Conservation (phyloP, 148 eudicot species). For the Camellia japonica region DNA sequence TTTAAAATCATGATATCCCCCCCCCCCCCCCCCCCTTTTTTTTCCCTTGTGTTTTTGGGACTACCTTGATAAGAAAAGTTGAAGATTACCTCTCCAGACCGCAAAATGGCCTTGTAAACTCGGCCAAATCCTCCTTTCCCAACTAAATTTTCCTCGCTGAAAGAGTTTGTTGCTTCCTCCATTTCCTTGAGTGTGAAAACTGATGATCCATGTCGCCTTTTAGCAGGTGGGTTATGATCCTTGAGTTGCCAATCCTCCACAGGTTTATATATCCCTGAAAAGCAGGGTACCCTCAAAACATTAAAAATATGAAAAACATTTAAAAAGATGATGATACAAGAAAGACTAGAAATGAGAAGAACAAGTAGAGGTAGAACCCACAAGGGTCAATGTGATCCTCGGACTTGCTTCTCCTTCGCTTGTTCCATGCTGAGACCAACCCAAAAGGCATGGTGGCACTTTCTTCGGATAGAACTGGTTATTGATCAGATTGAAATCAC, state of each 20-base stretch:
- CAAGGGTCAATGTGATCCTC: slow-evolving; percentile 74
- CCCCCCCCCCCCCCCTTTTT: too few species aligned
- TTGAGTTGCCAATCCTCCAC: slow-evolving; percentile 75
- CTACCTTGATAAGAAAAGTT: neutral
- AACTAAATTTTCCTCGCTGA: slow-evolving; percentile 72
- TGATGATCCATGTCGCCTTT: slow-evolving; percentile 73
- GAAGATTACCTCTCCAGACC: slow-evolving; percentile 73
- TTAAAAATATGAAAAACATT: neutral
- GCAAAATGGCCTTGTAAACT: slow-evolving; percentile 83
- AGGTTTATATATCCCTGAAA: slow-evolving; percentile 82
- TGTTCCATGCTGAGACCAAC: slow-evolving; percentile 86
- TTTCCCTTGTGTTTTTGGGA: neutral
- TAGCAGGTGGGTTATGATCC: slow-evolving; percentile 61
- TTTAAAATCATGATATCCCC: too few species aligned
- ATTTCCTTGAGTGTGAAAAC: slow-evolving; percentile 89
- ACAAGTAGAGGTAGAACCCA: slow-evolving; percentile 20
- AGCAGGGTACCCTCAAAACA: neutral
- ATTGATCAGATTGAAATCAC: neutral
- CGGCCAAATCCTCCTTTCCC: slow-evolving; percentile 96
- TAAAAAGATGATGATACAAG: neutral
- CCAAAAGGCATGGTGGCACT: slow-evolving; percentile 70
- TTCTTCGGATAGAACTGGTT: neutral
- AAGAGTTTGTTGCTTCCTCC: slow-evolving; percentile 83
- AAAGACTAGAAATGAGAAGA: neutral
- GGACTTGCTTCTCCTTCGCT: slow-evolving; percentile 88